A percentile compares a stretch with the other conserved stretches of the same genome.
These are phyloP conservation scores for Colletotrichum viniferum DNA, from an alignment of 2,329 filamentous ascomycete genomes.

Conservation along the genomic window DNA sequence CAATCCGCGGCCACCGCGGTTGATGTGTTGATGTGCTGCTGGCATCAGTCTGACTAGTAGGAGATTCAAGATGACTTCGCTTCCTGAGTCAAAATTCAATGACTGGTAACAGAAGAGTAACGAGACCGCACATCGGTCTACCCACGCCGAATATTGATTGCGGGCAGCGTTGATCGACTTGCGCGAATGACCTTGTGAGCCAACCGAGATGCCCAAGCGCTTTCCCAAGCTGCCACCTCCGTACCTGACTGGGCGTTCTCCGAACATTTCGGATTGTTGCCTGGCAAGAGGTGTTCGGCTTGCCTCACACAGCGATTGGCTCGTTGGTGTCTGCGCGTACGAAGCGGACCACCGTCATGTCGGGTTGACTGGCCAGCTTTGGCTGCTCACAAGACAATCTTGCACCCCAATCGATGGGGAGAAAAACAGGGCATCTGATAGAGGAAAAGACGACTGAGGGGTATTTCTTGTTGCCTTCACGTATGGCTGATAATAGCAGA, in stretches of 20 bases:
- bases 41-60: neutral
- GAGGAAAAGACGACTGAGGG: neutral
- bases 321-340: neutral
- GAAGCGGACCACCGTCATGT: neutral
- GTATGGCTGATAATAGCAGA: neutral
- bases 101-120: neutral
- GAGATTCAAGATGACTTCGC: neutral
- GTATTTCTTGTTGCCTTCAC: neutral
- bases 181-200: neutral
- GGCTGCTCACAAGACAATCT: neutral
- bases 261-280: neutral
- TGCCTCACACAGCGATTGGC: neutral
- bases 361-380: neutral
- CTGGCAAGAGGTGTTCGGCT: neutral
- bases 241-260: neutral
- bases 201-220: neutral
- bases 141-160: neutral
- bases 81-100: neutral
- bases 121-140: neutral
- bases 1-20: neutral
- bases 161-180: neutral
- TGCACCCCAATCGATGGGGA: neutral
- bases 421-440: neutral
- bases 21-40: neutral
- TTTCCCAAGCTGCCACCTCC: neutral